Evolutionary conservation across 116 monocot genomes (phyloP).

Genomic region (Zostera marina): DNA sequence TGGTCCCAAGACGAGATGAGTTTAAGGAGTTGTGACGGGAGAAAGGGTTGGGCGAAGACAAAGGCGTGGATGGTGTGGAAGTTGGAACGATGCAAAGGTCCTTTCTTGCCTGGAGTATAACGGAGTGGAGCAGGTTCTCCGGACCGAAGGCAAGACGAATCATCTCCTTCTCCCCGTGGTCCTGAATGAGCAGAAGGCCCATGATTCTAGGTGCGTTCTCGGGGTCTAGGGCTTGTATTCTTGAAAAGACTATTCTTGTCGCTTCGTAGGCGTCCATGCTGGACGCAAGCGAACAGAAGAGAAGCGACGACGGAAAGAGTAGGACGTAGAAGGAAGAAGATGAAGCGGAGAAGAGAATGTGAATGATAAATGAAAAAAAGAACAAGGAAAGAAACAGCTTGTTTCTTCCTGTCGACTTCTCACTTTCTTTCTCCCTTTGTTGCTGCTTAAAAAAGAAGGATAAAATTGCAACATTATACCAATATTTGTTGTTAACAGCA

Average conservation of each 20-base stretch:
- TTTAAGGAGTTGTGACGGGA: slow-evolving; percentile 6
- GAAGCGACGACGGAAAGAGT: no score
- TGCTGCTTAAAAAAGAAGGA: no score
- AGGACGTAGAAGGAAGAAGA: no score
- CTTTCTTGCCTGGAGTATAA: slow-evolving; percentile 42
- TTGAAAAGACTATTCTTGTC: slow-evolving; percentile 66
- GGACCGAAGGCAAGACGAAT: slow-evolving; percentile 94
- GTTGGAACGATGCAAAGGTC: slow-evolving; percentile 36
- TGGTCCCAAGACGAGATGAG: neutral
- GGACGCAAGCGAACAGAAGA: no score
- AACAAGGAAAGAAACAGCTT: no score
- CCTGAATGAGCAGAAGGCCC: slow-evolving; percentile 81
- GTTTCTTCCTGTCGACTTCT: no score
- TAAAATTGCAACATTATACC: no score
- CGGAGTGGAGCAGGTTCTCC: slow-evolving; percentile 50
- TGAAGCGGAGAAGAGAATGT: no score
- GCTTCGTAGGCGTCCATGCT: slow-evolving; percentile 92
- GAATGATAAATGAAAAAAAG: no score
- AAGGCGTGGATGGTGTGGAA: slow-evolving; percentile 11
- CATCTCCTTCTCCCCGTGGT: slow-evolving; percentile 99
- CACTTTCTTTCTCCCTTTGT: no score
- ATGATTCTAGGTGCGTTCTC: slow-evolving; percentile 95
- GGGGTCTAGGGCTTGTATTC: slow-evolving; percentile 81
- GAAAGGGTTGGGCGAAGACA: slow-evolving; percentile 8
- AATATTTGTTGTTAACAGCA: no score